Evolutionary conservation across 495 filamentous ascomycete genomes (phyloP).

Genomic region (Physcia stellaris): DNA sequence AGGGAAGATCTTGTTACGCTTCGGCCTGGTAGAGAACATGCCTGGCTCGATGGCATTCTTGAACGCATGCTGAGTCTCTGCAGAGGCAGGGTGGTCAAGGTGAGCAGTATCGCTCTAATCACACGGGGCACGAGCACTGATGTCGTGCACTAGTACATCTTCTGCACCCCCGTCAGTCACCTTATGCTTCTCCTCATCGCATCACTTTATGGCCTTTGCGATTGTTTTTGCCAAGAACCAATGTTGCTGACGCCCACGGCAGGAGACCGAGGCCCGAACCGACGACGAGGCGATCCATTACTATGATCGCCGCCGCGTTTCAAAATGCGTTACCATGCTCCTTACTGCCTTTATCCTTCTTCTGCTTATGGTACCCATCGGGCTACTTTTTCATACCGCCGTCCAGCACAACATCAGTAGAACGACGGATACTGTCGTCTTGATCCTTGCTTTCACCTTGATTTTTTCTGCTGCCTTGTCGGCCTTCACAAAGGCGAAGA

Average conservation of each 20-base stretch:
- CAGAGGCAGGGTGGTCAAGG: slow-evolving; percentile 13
- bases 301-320: slow-evolving; percentile 21
- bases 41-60: slow-evolving; percentile 25
- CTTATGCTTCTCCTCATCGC: too few species aligned
- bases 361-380: slow-evolving; percentile 27
- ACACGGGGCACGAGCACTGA: background rate
- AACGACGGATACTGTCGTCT: slow-evolving; percentile 9
- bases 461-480: slow-evolving; percentile 24
- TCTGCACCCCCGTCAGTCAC: slow-evolving; percentile 15
- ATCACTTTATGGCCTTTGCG: background rate
- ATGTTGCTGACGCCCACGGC: background rate
- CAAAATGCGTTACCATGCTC: slow-evolving; percentile 22
- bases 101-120: slow-evolving; percentile 4
- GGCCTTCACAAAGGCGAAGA: slow-evolving; percentile 23
- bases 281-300: slow-evolving; percentile 21
- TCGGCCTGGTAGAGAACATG: too few species aligned
- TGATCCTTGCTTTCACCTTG: slow-evolving; percentile 22
- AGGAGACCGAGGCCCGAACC: slow-evolving; percentile 23
- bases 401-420: slow-evolving; percentile 7
- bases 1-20: slow-evolving; percentile 30
- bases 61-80: slow-evolving; percentile 18
- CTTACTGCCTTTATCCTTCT: slow-evolving; percentile 23
- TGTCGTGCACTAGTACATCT: slow-evolving; percentile 19
- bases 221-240: too few species aligned
- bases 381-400: slow-evolving; percentile 23